Evolutionary conservation across 129 eudicot genomes (phyloP), one percentile per base, ranked within the genome.

Genomic region (Logfia minima): DNA sequence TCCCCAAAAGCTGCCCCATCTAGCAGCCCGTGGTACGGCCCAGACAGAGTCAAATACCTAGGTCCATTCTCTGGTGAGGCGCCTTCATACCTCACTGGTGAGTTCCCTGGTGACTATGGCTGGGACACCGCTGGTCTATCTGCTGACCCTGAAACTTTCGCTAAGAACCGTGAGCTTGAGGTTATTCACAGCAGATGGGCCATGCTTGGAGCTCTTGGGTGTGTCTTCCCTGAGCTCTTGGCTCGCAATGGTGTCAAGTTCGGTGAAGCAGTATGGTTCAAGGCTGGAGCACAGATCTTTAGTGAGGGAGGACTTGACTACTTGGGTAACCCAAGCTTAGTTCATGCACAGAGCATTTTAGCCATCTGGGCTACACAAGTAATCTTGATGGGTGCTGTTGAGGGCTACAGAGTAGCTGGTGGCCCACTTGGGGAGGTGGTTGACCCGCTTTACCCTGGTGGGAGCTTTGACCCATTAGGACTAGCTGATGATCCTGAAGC

Each of bases 261-360:
- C 66, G 75, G 81, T 53, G 81, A 77, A 55, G 81, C 81, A 0
- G 81, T 77, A 14, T 77, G 81, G 81, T 77, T 77, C 81, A 77
- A 77, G 68, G 68, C 81, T 10, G 81, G 81, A 67, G 59, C 81
- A 6, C 81, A 77, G 16, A 77, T 77, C 52, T 77, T 77, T 29
- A 34, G 75, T 11, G 45, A 77, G 55, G 81, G 81, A 21, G 81
- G 81, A 29, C 75, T 77, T 13, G 81, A 67, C 75, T 77, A 77
- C 68, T 66, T 76, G 80, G 80, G 80, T 7, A 66, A 76, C 74
- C 80, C 80, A 11, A 76, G 74, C 21, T 77, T 68, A 52, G 59
- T 77, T 51, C 81, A 77, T 35, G 75, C 81, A 0, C 81, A 77
- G 2, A 77, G 75, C 58, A 77, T 77, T 31, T 67, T 77, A 64